Evolutionary conservation across 495 filamentous ascomycete species (phyloP), one percentile per base, ranked within the genome.

Genomic region (Emericellopsis terricola): DNA sequence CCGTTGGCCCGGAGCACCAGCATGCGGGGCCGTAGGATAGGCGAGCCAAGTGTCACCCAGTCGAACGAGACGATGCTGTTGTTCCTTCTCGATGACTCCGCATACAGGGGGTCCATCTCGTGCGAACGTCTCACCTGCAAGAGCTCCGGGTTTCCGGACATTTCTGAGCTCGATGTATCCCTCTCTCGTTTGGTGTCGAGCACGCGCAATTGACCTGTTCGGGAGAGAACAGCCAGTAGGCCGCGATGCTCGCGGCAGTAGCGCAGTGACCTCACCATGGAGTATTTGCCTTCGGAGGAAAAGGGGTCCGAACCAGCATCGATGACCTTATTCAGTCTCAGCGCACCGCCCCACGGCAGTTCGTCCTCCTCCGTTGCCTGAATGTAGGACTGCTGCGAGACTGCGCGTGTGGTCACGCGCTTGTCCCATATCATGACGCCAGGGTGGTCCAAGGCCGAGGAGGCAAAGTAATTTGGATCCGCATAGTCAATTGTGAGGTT

Each of bases 391-490:
- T 55, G 44, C 5, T 53, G 64, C 19, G 57, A 55, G 13, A 51
- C 39, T 7, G 53, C 44, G 8, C 70, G 65, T 19, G 60, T 47
- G 7, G 73, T 67, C 30, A 73, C 74, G 10, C 89, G 76, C 13
- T 75, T 70, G 52, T 97, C 89, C 89, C 89, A 97, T 11, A 96
- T 65, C 41, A 78, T 80, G 35, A 96, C 67, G 53, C 52, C 91
- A 63, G 47, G 73, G 54, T 46, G 71, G 50, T 51, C 65, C 9
- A 80, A 57, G 8, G 71, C 71, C n/a, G 80, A 82, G 4, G 85
- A 92, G 0, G 85, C 81, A 52, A 96, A 93, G 46, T 93, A 94
- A 45, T 94, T 94, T 45, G 82, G 74, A 51, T 96, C 82, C 8
- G 78, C 64, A 42, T 78, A 80, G 52, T 97, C 82, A 39, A 96